Percentiles rank a stretch among this genome's conserved stretches.
phyloP scores from a whole-genome alignment of 768 basidiomycete species.

The Mycena vitilis region DNA sequence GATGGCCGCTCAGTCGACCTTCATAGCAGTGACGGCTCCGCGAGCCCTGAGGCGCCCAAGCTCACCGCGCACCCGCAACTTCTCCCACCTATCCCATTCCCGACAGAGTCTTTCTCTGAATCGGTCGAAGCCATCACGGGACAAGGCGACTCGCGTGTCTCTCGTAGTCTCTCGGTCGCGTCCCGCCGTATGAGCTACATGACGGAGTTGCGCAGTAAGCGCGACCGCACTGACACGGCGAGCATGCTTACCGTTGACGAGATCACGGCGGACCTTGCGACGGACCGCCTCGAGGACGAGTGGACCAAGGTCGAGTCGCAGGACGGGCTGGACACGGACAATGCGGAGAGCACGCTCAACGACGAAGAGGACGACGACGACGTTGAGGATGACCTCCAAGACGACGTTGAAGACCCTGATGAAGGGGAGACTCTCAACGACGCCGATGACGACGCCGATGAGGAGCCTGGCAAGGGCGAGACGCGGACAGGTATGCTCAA shows the following conservation, averaged over 20 bases:
- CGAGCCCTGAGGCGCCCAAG: constrained; percentile 35
- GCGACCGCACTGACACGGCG: constrained; percentile 89
- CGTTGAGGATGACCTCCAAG: constrained; percentile 54
- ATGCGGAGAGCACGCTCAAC: constrained; percentile 48
- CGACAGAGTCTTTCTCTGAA: constrained; percentile 83
- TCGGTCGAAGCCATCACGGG: constrained; percentile 70
- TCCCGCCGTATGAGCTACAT: constrained; percentile 81
- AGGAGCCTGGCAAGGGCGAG: constrained; percentile 57
- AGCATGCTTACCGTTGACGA: constrained; percentile 96
- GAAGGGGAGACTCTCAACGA: constrained; percentile 50
- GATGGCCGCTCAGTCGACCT: constrained; percentile 76
- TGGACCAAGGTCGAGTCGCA: constrained; percentile 79
- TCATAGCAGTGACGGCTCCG: constrained; percentile 58
- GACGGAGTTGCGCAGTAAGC: constrained; percentile 83
- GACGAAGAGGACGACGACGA: constrained; percentile 48
- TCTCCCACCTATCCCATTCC: constrained; percentile 83
- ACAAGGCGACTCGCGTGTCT: constrained; percentile 39
- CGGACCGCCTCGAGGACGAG: constrained; percentile 66
- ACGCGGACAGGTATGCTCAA: constrained; percentile 53
- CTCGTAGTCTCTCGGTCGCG: constrained; percentile 56
- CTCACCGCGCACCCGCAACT: constrained; percentile 62
- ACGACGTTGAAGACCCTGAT: constrained; percentile 58
- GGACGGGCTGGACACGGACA: constrained; percentile 53
- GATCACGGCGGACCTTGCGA: constrained; percentile 95
- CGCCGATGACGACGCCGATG: constrained; percentile 57